Evolutionary conservation across 768 basidiomycete genomes (phyloP).

Genomic region (Leccinum uliginosum): DNA sequence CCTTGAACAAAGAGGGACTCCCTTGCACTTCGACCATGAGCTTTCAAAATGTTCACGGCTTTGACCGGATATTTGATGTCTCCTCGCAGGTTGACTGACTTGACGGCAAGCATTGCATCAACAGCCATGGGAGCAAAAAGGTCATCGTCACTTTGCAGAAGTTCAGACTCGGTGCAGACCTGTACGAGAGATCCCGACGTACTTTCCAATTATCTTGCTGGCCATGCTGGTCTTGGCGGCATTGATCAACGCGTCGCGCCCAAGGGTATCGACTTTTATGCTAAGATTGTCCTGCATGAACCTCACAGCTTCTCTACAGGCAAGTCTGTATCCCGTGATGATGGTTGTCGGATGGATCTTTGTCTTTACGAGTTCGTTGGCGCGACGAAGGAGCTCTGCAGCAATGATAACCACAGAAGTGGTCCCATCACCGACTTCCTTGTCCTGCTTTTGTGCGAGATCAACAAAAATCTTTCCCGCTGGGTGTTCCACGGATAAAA

Average conservation of each 20-base stretch:
- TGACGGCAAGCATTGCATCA: conserved; percentile 97
- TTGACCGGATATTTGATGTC: conserved; percentile 99
- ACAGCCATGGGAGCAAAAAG: conserved; percentile 98
- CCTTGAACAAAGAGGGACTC: conserved; percentile 95
- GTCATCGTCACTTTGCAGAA: conserved; percentile 77
- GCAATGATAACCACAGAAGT: conserved; percentile 98
- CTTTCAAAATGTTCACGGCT: conserved; percentile 97
- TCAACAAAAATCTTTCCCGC: conserved; percentile 97
- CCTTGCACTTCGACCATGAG: conserved; percentile 91
- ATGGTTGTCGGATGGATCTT: conserved; percentile 99
- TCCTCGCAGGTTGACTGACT: conserved; percentile 87
- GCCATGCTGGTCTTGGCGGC: conserved; percentile 98
- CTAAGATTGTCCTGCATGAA: conserved; percentile 98
- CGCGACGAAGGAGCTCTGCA: conserved; percentile 92
- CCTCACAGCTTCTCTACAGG: conserved; percentile 94
- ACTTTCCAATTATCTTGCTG: conserved; percentile 98
- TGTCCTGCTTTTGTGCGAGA: conserved; percentile 98
- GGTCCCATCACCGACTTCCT: conserved; percentile 98
- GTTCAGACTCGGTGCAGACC: conserved; percentile 1
- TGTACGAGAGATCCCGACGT: conserved; percentile 33
- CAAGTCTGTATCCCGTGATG: conserved; percentile 96
- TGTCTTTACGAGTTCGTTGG: conserved; percentile 96
- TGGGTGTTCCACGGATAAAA: conserved; percentile 93
- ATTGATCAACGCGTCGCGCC: conserved; percentile 88
- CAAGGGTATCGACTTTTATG: conserved; percentile 90